Percentiles rank a stretch among this genome's conserved stretches.
Evolutionary conservation across 164 flowering plant genomes (phyloP).

Genomic region (Stephania japonica): DNA sequence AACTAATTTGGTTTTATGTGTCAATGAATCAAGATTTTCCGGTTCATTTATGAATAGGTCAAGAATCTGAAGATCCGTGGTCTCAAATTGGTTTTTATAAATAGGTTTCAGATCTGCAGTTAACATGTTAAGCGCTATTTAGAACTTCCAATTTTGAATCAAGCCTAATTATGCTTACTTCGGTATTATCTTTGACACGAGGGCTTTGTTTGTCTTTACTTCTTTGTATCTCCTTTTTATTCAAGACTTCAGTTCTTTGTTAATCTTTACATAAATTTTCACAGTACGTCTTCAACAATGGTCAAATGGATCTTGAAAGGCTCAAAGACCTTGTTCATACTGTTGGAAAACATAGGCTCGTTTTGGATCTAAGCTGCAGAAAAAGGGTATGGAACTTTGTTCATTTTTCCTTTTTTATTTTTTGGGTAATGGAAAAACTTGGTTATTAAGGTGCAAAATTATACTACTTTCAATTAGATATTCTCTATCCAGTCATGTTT

Average conservation of each 20-base stretch:
- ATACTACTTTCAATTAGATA: background rate
- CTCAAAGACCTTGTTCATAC: slow-evolving; percentile 58
- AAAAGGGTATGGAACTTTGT: slow-evolving; percentile 53
- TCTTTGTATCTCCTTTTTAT: background rate
- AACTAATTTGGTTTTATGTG: too few species aligned
- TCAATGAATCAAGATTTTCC: too few species aligned
- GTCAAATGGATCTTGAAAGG: slow-evolving; percentile 78
- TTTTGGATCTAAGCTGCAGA: slow-evolving; percentile 93
- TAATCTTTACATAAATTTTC: slow-evolving; percentile 11
- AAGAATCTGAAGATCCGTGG: too few species aligned
- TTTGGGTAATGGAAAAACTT: background rate
- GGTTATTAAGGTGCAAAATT: background rate
- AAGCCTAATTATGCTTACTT: too few species aligned
- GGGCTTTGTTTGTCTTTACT: too few species aligned
- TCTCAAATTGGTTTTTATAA: too few species aligned
- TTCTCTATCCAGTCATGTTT: background rate
- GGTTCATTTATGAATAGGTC: too few species aligned
- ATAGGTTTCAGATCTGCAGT: too few species aligned
- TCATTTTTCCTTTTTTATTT: background rate
- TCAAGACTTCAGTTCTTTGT: background rate
- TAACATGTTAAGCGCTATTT: too few species aligned
- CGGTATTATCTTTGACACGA: too few species aligned
- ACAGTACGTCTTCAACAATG: slow-evolving; percentile 94
- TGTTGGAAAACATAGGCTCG: slow-evolving; percentile 79
- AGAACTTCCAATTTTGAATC: too few species aligned